phyloP scores from a whole-genome alignment of 1,284 basidiomycete genomes.

The Sporisorium scitamineum region DNA sequence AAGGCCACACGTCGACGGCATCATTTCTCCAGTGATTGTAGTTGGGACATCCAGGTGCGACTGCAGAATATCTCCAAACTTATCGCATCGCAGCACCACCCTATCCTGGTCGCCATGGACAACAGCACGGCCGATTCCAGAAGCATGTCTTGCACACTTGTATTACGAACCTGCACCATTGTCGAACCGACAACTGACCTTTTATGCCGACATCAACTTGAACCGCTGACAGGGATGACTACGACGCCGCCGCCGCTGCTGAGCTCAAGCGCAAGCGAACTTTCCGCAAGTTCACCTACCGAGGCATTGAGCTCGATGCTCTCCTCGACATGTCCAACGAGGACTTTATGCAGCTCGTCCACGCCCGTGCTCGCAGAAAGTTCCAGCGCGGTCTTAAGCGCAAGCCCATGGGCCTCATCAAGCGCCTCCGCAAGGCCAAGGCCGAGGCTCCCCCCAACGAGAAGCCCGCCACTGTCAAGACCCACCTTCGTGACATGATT shows the following conservation, averaged over 20 bases:
- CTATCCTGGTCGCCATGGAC: background rate
- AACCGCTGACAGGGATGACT: slow-evolving; percentile 63
- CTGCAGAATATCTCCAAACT: background rate
- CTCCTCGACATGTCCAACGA: slow-evolving; percentile 96
- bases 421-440: slow-evolving; percentile 99
- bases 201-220: background rate
- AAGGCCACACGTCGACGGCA: too few relatives aligned
- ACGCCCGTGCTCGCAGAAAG: slow-evolving; percentile 96
- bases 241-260: slow-evolving; percentile 69
- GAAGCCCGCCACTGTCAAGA: slow-evolving; percentile 98
- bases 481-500: slow-evolving; percentile 99
- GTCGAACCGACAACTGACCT: slow-evolving; percentile 10
- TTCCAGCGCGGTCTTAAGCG: slow-evolving; percentile 99
- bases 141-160: background rate
- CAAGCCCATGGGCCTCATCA: slow-evolving; percentile 97
- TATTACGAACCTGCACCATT: background rate
- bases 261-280: slow-evolving; percentile 83
- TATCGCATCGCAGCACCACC: background rate
- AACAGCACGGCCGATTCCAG: background rate
- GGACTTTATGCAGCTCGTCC: slow-evolving; percentile 82
- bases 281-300: slow-evolving; percentile 99
- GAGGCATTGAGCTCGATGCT: slow-evolving; percentile 88
- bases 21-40: too few relatives aligned
- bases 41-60: background rate
- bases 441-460: slow-evolving; percentile 98